phyloP scores from a whole-genome alignment of 2,329 filamentous ascomycete genomes.

The Aspergillus neoniger region DNA sequence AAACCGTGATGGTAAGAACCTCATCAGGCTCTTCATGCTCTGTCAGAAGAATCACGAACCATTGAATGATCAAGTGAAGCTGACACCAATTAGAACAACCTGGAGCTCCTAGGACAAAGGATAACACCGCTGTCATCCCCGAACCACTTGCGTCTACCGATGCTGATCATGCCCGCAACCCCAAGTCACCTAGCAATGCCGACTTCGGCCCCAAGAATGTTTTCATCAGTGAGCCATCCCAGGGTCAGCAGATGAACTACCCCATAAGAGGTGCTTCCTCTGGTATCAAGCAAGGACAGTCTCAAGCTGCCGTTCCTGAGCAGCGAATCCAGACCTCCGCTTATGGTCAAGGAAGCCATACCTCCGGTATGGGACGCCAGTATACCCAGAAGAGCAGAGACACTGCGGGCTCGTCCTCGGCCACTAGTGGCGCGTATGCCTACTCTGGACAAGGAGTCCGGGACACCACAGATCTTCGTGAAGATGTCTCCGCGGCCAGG shows the following conservation, averaged over 20 bases:
- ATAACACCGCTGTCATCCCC: slow-evolving; percentile 26
- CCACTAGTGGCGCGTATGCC: not conserved
- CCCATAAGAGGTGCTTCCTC: not conserved
- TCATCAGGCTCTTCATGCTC: not conserved
- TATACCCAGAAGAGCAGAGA: not conserved
- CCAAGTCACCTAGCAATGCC: slow-evolving; percentile 10
- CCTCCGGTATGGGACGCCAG: not conserved
- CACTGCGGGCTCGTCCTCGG: not conserved
- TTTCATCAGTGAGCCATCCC: slow-evolving; percentile 1
- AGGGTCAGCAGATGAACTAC: slow-evolving; percentile 1
- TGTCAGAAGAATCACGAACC: not conserved
- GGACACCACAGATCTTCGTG: not conserved
- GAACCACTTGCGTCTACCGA: slow-evolving; percentile 18
- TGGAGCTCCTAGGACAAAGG: slow-evolving; percentile 22
- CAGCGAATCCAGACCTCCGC: slow-evolving; percentile 4
- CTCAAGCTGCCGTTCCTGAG: not conserved
- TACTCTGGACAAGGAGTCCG: not conserved
- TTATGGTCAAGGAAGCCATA: not conserved
- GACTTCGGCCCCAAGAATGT: slow-evolving; percentile 10
- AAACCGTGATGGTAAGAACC: slow-evolving; percentile 62
- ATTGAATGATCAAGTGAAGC: slow-evolving; percentile 2
- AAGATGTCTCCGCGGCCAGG: not conserved
- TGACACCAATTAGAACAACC: slow-evolving; percentile 29
- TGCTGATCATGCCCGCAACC: slow-evolving; percentile 5
- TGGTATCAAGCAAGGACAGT: not conserved